Evolutionary conservation across 257 asterid genomes (phyloP), one percentile per base, ranked within the genome.

Genomic region (Petunia secreta): DNA sequence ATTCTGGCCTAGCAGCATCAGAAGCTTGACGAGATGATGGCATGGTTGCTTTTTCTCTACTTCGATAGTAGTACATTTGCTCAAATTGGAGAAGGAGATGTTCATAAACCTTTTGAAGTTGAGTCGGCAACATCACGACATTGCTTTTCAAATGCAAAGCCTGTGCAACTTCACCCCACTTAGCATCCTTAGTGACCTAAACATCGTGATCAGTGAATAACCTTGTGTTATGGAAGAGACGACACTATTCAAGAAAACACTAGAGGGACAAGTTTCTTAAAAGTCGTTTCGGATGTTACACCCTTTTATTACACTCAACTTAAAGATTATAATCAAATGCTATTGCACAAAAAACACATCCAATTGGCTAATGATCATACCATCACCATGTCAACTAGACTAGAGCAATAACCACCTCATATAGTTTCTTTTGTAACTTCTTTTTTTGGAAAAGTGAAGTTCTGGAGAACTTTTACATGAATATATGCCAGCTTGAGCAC

Each of bases 161-260:
- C 38, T 86, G 75, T 76, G 91, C 93, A 68, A 93, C 88, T 44
- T 90, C 98, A 6, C 86, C 88, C 98, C 98, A 93, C 84, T 86
- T 90, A 15, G 91, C 91, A 80, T 53, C 83, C 82, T 80, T 87
- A 6, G 90, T 89, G 64, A 91, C 97, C 98, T 93, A 78, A 58
- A 77, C 57, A 34, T 39, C 67, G 52, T 71, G 77, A 25, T 48
- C 77, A 10, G 44, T 48, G 60, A 50, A 34, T 4, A 16, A 10
- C 8, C 1, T 43, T 16, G 25, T 46, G 38, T 69, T 44, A 10
- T 1, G 0, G 44, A 10, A 11, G 77, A 48, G n/a, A 66, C 2
- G 6, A 34, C 34, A 9, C 75, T 46, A 16, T 1, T 46, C 7
- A 48, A 62, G 16, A 16, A 43, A 44, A 5, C 3, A 8, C 54